Percentiles rank a stretch among this genome's conserved stretches.
These are phyloP conservation scores for Microbotryomycetes sp. DNA, from an alignment of 1,284 basidiomycete species.

Conservation along the genomic window DNA sequence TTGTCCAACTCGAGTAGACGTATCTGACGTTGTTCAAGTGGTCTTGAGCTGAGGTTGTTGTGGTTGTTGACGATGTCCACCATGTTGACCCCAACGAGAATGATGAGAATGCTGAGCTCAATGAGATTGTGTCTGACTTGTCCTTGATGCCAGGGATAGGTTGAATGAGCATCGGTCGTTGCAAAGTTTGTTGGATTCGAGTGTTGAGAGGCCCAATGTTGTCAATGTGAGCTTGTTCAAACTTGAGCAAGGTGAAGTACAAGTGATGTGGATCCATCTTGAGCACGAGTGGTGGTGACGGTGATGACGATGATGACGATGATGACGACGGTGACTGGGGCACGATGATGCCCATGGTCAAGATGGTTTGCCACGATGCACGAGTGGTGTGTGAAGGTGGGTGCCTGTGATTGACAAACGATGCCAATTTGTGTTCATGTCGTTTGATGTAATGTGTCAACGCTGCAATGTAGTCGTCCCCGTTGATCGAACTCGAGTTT, in stretches of 20 bases:
- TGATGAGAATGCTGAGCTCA: constrained; percentile 63
- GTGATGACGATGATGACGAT: not conserved
- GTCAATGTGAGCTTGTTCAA: constrained; percentile 67
- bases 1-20: constrained; percentile 79
- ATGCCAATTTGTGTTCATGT: constrained; percentile 29
- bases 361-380: constrained; percentile 19
- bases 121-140: constrained; percentile 14
- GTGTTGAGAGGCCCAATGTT: constrained; percentile 72
- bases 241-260: constrained; percentile 77
- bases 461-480: constrained; percentile 16
- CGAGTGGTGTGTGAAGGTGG: not conserved
- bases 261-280: constrained; percentile 72
- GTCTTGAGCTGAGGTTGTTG: constrained; percentile 55
- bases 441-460: constrained; percentile 20
- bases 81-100: constrained; percentile 63
- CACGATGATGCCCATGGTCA: constrained; percentile 28
- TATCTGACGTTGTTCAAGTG: constrained; percentile 61
- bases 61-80: too few relatives aligned
- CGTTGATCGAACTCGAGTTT: not conserved
- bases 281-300: constrained; percentile 49
- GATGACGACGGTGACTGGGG: too few relatives aligned
- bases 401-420: constrained; percentile 7
- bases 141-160: constrained; percentile 49
- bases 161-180: constrained; percentile 66
- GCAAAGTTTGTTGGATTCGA: constrained; percentile 56